Base-by-base conservation (phyloP, 2,329 filamentous ascomycete species). In the Trichoderma sp. region DNA sequence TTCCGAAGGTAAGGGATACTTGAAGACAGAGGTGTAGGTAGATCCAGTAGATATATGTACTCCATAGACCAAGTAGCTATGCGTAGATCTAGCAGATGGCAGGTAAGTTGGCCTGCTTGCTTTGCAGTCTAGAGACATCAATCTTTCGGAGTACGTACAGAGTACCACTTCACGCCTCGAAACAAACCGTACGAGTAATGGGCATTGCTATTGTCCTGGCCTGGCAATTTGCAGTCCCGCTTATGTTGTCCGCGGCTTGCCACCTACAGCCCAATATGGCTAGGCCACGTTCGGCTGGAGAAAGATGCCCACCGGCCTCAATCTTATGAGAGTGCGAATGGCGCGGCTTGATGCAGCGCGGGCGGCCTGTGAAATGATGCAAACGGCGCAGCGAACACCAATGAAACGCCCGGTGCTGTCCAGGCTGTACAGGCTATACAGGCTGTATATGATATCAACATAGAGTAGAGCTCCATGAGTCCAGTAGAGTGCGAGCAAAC, bases 261-360 rank as follows among this genome's bases (percentile, higher is more conserved):
- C 42, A 22, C 10, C 35, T 65, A 57, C 52, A 12, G 61, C 61
- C 61, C 61, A 65, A 65, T 57, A 15, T n/a, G 29, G 61, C 61
- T 65, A 65, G 61, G 52, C 61, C 37, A 25, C 61, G 52, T 34
- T 64, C 37, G 61, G 37, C 15, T 53, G 50, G 27, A 42, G 37
- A n/a, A 27, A 39, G 54, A 57, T 37, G 54, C 13, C 53, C 53
- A 56, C 53, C 25, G 15, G 32, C 32, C 29, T 56, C 27, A 12
- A 48, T 48, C 17, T 54, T 52, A 27, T 52, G 48, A 52, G 48
- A 29, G 48, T 15, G 19, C 13, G 12, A 22, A 48, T 48, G 42
- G 42, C 42, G 42, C 29, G 48, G 27, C 48, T 52, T 52, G 48
- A 25, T 52, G 25, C 25, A 29, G 19, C 15, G 39, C 39, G 42